phyloP scores from a whole-genome alignment of 768 basidiomycete species.

The Amanita rimosa region DNA sequence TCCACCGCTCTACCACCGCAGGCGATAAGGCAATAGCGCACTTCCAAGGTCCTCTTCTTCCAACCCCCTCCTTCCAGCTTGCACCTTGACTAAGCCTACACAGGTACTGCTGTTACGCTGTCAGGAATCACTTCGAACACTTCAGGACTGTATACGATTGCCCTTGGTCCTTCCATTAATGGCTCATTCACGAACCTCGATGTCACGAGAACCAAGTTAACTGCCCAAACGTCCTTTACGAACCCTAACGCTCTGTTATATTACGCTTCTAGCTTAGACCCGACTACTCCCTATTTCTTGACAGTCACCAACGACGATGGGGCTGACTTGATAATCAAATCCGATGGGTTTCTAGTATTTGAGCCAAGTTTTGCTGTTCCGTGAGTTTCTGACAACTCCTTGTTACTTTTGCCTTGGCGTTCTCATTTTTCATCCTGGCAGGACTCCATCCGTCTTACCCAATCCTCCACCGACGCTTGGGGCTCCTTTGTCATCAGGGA shows the following conservation, averaged over 20 bases:
- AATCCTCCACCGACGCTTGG: slow-evolving; percentile 5
- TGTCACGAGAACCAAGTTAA: slow-evolving; percentile 31
- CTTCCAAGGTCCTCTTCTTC: slow-evolving; percentile 35
- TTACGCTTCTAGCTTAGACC: slow-evolving; percentile 49
- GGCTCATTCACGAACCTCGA: slow-evolving; percentile 13
- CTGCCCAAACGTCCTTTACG: slow-evolving; percentile 42
- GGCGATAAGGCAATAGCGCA: slow-evolving; percentile 32
- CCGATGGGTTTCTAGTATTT: slow-evolving; percentile 39
- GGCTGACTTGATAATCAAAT: slow-evolving; percentile 33
- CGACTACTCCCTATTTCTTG: slow-evolving; percentile 34
- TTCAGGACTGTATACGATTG: slow-evolving; percentile 49
- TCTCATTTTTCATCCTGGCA: not conserved
- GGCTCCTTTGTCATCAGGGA: slow-evolving; percentile 28
- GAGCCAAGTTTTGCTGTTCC: slow-evolving; percentile 17
- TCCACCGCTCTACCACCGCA: slow-evolving; percentile 20
- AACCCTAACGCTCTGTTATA: slow-evolving; percentile 46
- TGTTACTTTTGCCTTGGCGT: not conserved
- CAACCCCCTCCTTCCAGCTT: slow-evolving; percentile 1
- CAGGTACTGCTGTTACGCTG: slow-evolving; percentile 54
- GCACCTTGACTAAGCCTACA: not conserved
- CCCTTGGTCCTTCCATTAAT: not conserved
- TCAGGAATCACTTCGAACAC: slow-evolving; percentile 47
- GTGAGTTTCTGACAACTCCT: not conserved
- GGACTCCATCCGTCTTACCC: not conserved
- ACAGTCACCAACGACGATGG: slow-evolving; percentile 47